These are phyloP conservation scores for Fusarium sp. DNA, from an alignment of 2,329 filamentous ascomycete genomes.

Conservation along the genomic window DNA sequence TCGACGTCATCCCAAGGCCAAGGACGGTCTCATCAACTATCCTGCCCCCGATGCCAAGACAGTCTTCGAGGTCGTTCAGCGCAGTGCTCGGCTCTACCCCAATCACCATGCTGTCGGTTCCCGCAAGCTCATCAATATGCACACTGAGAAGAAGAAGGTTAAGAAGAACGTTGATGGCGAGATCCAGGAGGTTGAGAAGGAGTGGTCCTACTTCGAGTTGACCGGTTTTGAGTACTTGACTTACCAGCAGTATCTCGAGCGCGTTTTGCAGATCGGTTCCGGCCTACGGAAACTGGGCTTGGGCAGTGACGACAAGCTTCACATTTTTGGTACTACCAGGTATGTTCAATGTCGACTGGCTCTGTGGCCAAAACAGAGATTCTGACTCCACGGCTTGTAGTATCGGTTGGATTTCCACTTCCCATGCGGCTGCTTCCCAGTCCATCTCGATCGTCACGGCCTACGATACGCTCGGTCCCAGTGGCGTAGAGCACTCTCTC, in stretches of 20 bases:
- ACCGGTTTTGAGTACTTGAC: constrained; percentile 80
- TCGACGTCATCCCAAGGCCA: constrained; percentile 76
- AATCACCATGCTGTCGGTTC: constrained; percentile 75
- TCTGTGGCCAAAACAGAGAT: background rate
- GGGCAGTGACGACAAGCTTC: constrained; percentile 73
- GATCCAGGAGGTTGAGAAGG: constrained; percentile 84
- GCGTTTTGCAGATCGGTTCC: constrained; percentile 75
- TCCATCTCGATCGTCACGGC: constrained; percentile 93
- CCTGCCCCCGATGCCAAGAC: constrained; percentile 79
- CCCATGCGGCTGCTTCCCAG: constrained; percentile 82
- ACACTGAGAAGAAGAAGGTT: constrained; percentile 88
- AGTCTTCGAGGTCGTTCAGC: constrained; percentile 80
- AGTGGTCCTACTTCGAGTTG: constrained; percentile 92
- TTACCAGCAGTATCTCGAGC: constrained; percentile 81
- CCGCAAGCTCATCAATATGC: constrained; percentile 79
- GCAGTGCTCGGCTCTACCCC: constrained; percentile 71
- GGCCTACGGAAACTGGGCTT: constrained; percentile 82
- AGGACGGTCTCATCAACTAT: constrained; percentile 73
- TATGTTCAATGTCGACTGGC: constrained; percentile 49
- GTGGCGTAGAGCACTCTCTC: constrained; percentile 87
- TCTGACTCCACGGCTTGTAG: constrained; percentile 54
- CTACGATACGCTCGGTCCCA: constrained; percentile 90
- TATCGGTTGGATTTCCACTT: constrained; percentile 84
- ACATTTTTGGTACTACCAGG: constrained; percentile 88
- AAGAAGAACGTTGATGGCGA: constrained; percentile 88